Percentiles rank a stretch among this genome's conserved stretches.
These are phyloP conservation scores for Capsicum rhomboideum DNA, from an alignment of 257 asterid genomes.

Conservation along the genomic window DNA sequence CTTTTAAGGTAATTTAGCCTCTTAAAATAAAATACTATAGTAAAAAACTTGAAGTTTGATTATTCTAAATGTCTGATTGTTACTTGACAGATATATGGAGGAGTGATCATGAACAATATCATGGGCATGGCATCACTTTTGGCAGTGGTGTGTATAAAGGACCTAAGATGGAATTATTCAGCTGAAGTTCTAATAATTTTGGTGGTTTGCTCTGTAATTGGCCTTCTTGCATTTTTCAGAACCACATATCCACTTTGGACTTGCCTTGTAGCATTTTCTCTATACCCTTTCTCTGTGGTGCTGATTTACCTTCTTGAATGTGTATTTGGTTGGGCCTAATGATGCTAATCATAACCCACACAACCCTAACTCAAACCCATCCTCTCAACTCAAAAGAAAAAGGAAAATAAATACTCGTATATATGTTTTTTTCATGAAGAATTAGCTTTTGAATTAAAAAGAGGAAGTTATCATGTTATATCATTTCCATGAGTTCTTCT, in stretches of 20 bases:
- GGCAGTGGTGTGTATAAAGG: conserved; percentile 22
- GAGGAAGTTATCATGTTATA: background rate
- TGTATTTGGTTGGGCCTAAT: conserved; percentile 17
- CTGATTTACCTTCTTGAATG: conserved; percentile 15
- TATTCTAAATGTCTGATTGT: too few species aligned
- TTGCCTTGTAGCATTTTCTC: conserved; percentile 20
- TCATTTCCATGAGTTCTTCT: background rate
- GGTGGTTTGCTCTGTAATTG: conserved; percentile 21
- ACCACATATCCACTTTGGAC: conserved; percentile 28
- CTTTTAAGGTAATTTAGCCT: background rate
- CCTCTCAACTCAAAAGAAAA: background rate
- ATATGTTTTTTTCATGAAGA: background rate
- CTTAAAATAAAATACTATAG: background rate
- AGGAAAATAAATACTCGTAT: too few species aligned
- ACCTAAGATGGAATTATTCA: conserved; percentile 29
- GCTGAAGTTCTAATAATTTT: conserved; percentile 29
- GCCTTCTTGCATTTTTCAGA: conserved; percentile 20
- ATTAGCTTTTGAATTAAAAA: background rate
- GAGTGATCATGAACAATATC: conserved; percentile 33
- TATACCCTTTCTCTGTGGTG: conserved; percentile 21
- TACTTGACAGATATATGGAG: conserved; percentile 30
- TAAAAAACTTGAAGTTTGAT: background rate
- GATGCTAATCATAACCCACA: background rate
- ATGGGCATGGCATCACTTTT: conserved; percentile 25
- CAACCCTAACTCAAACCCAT: background rate